Conservation (phyloP, 2,329 filamentous ascomycete genomes). For the Talaromyces amestolkiae region DNA sequence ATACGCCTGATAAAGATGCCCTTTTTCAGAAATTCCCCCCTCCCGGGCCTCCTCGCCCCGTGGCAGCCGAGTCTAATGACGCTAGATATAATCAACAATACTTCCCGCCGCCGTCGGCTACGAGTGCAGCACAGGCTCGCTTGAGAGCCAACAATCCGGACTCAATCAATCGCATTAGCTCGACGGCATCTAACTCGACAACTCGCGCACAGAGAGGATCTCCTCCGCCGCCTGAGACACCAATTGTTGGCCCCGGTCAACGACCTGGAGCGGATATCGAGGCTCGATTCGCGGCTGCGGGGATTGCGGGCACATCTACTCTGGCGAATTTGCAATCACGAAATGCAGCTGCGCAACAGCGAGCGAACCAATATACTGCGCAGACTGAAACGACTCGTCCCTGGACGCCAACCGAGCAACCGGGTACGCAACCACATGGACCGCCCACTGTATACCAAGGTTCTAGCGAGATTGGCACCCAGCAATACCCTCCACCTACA, state of each 20-base stretch:
- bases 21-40: constrained; percentile 67
- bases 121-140: constrained; percentile 27
- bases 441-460: constrained; percentile 92
- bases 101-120: constrained; percentile 53
- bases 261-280: constrained; percentile 81
- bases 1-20: constrained; percentile 71
- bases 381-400: constrained; percentile 58
- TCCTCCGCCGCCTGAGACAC: constrained; percentile 90
- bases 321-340: constrained; percentile 71
- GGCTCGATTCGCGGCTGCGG: constrained; percentile 84
- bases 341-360: constrained; percentile 77
- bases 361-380: constrained; percentile 72
- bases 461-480: constrained; percentile 59
- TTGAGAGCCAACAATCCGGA: constrained; percentile 53
- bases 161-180: constrained; percentile 63
- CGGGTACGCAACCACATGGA: constrained; percentile 81
- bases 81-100: constrained; percentile 61
- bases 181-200: constrained; percentile 89
- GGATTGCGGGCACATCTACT: constrained; percentile 82
- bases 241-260: constrained; percentile 68
- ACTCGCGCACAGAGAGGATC: constrained; percentile 89
- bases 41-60: constrained; percentile 34
- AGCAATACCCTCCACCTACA: constrained; percentile 37
- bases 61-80: constrained; percentile 37
- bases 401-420: constrained; percentile 93